Conservation (phyloP, 2,329 filamentous ascomycete genomes). For the Phialophora expanda region DNA sequence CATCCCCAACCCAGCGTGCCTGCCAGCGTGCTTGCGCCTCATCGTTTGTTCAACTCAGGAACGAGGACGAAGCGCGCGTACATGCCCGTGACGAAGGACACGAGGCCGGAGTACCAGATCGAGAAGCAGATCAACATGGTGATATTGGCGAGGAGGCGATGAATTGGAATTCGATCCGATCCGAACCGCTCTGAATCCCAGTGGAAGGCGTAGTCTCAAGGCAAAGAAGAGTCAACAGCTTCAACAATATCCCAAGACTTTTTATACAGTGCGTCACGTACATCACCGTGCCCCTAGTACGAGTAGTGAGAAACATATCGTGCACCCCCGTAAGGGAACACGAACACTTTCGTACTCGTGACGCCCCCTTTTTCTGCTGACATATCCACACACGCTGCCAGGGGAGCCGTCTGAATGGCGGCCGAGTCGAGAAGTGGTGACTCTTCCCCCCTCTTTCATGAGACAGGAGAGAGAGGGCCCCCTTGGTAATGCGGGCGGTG, state of each 20-base stretch:
- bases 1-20: neutral
- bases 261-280: too few species aligned
- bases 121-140: slow-evolving; percentile 11
- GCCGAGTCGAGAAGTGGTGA: too few species aligned
- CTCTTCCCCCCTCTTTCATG: neutral
- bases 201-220: neutral
- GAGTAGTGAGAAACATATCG: too few species aligned
- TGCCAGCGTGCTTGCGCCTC: neutral
- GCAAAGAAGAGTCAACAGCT: too few species aligned
- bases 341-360: neutral
- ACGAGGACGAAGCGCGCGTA: slow-evolving; percentile 5
- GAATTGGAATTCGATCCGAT: neutral
- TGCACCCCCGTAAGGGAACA: too few species aligned
- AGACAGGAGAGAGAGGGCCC: neutral
- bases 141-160: neutral
- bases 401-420: too few species aligned
- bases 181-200: neutral
- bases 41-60: slow-evolving; percentile 1
- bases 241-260: too few species aligned
- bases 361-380: slow-evolving; percentile 7
- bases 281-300: too few species aligned
- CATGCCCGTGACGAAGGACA: slow-evolving; percentile 10
- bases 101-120: slow-evolving; percentile 5
- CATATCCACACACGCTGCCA: neutral
- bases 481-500: neutral